phyloP scores from a whole-genome alignment of 768 basidiomycete genomes.

The Amanita fuliginea region DNA sequence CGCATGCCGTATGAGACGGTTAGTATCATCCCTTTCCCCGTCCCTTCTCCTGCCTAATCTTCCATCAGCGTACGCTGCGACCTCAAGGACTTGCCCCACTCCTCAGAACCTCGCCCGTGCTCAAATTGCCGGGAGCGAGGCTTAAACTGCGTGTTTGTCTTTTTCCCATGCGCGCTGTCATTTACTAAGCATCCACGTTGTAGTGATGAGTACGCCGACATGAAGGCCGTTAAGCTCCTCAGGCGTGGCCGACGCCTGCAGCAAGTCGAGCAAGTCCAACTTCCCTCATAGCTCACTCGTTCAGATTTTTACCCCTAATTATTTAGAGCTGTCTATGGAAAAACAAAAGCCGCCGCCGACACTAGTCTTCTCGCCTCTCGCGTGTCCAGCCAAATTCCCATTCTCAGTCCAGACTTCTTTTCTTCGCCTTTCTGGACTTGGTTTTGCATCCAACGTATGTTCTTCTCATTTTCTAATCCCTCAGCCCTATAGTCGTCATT shows the following conservation, averaged over 20 bases:
- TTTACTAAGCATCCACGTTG: constrained; percentile 5
- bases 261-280: constrained; percentile 66
- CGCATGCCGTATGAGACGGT: constrained; percentile 86
- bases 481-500: neutral
- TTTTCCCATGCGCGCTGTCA: constrained; percentile 1
- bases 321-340: constrained; percentile 70
- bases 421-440: constrained; percentile 75
- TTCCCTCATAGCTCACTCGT: too few species aligned
- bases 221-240: constrained; percentile 82
- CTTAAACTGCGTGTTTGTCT: constrained; percentile 84
- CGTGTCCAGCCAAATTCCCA: constrained; percentile 51
- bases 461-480: constrained; percentile 4
- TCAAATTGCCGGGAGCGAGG: constrained; percentile 86
- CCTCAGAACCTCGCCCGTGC: constrained; percentile 43
- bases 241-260: constrained; percentile 70
- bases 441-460: constrained; percentile 76
- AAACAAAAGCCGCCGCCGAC: constrained; percentile 38
- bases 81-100: constrained; percentile 68
- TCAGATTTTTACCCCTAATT: neutral
- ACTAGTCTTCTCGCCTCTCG: constrained; percentile 22
- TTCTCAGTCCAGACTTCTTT: constrained; percentile 71
- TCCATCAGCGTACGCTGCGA: constrained; percentile 79
- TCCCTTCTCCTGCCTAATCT: constrained; percentile 5
- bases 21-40: constrained; percentile 8
- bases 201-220: constrained; percentile 87